Evolutionary conservation across 2,329 filamentous ascomycete species (phyloP).

Genomic region (Fusarium circinatum): DNA sequence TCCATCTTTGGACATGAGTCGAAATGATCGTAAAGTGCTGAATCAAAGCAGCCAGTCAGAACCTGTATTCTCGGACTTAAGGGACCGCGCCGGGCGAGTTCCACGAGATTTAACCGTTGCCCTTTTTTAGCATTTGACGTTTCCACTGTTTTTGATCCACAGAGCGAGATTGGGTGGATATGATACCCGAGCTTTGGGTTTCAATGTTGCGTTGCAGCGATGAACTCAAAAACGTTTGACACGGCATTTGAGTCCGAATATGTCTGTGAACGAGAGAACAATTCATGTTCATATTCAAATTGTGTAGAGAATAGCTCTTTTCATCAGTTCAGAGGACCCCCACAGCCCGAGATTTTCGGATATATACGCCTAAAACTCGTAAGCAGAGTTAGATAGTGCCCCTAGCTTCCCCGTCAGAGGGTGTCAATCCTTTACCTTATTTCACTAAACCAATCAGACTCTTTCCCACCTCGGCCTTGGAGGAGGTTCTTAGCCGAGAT

Average conservation of each 20-base stretch:
- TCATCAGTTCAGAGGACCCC: background rate
- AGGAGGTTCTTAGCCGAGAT: constrained; percentile 8
- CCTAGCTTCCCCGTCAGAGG: background rate
- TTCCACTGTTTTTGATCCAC: constrained; percentile 11
- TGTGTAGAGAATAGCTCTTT: background rate
- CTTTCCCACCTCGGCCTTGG: background rate
- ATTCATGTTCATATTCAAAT: background rate
- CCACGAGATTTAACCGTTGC: constrained; percentile 2
- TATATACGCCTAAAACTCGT: background rate
- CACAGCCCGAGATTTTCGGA: background rate
- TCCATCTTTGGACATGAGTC: constrained; percentile 2
- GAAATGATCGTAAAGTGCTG: constrained; percentile 7
- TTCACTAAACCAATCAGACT: constrained; percentile 4
- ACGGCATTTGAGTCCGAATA: background rate
- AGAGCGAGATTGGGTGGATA: constrained; percentile 24
- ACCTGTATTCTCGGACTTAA: constrained; percentile 5
- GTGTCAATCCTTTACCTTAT: constrained; percentile 19
- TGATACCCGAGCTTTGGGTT: constrained; percentile 18
- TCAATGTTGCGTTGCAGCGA: constrained; percentile 1
- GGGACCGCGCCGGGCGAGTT: background rate
- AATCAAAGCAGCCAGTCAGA: background rate
- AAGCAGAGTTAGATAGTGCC: background rate
- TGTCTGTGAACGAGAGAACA: background rate
- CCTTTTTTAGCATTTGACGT: background rate
- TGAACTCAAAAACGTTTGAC: background rate